Percentiles rank a stretch among this genome's conserved stretches.
Conservation (phyloP, 768 basidiomycete genomes). For the Lactifluus piperatus region DNA sequence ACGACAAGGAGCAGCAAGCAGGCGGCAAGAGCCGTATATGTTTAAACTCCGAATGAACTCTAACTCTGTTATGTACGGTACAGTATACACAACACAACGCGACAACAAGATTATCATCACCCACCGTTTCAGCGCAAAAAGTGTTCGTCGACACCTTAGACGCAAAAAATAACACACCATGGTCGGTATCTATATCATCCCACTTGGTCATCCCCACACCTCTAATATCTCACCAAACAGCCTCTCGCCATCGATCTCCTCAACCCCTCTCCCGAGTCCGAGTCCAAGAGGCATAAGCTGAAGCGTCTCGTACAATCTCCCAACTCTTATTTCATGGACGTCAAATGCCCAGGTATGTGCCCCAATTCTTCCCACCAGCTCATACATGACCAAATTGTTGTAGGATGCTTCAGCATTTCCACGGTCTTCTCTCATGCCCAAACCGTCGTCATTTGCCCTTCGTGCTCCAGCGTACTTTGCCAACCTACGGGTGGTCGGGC, state of each 20-base stretch:
- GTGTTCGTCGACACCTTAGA: not conserved
- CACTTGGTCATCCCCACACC: not conserved
- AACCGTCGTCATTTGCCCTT: slow-evolving; percentile 89
- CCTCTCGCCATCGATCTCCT: slow-evolving; percentile 97
- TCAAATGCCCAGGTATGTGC: slow-evolving; percentile 94
- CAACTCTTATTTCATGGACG: slow-evolving; percentile 99
- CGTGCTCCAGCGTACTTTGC: slow-evolving; percentile 91
- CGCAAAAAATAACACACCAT: slow-evolving; percentile 9
- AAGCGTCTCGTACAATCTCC: slow-evolving; percentile 98
- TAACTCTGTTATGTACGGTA: slow-evolving; percentile 14
- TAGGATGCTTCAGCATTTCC: slow-evolving; percentile 90
- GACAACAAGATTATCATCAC: not conserved
- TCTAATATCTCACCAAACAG: slow-evolving; percentile 32
- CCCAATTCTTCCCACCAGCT: too few relatives aligned
- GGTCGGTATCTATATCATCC: slow-evolving; percentile 5
- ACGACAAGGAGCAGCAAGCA: not conserved
- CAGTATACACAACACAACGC: slow-evolving; percentile 4
- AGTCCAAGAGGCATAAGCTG: slow-evolving; percentile 93
- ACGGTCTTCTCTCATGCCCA: slow-evolving; percentile 99
- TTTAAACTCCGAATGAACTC: slow-evolving; percentile 15
- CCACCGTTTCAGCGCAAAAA: not conserved
- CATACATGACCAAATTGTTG: not conserved
- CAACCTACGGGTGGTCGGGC: slow-evolving; percentile 99
- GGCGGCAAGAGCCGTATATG: not conserved
- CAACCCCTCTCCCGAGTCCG: slow-evolving; percentile 83